These are phyloP conservation scores for Rhodosorus marinus DNA, from an alignment of 23 red algal genomes.

Conservation along the genomic window DNA sequence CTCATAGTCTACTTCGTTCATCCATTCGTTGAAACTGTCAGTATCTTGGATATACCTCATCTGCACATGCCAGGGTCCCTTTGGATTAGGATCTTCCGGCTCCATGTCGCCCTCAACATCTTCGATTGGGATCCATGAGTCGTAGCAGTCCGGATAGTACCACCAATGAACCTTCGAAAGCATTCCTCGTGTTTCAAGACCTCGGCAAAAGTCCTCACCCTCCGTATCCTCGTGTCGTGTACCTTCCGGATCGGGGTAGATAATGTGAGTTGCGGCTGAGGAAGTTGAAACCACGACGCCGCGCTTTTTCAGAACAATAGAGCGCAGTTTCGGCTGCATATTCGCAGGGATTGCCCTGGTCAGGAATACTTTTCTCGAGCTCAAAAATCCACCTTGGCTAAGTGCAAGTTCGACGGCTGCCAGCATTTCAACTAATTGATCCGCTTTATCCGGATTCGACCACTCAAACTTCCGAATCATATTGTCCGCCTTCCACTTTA, in stretches of 20 bases:
- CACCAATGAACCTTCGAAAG: conserved; percentile 84
- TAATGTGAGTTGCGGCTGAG: conserved; percentile 43
- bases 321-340: conserved; percentile 5
- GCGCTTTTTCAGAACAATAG: conserved; percentile 26
- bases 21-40: conserved; percentile 80
- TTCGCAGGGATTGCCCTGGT: conserved; percentile 5
- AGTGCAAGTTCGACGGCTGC: too few relatives aligned
- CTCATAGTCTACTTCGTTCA: conserved; percentile 93
- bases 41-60: conserved; percentile 56
- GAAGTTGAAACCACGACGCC: conserved; percentile 31
- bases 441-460: too few relatives aligned
- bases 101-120: conserved; percentile 69
- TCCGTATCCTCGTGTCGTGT: conserved; percentile 35
- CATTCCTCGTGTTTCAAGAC: conserved; percentile 9
- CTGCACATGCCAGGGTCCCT: conserved; percentile 74
- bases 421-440: too few relatives aligned
- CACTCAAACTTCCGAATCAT: too few relatives aligned
- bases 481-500: too few relatives aligned
- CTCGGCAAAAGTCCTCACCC: conserved; percentile 67
- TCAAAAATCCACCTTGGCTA: too few relatives aligned
- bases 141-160: conserved; percentile 97
- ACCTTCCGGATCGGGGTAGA: conserved; percentile 60
- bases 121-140: conserved; percentile 76
- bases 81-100: conserved; percentile 16
- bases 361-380: conserved; percentile 1